Evolutionary conservation across 106 monocot genomes (phyloP), one percentile per base, ranked within the genome.

Genomic region (Phalaenopsis aphrodite): DNA sequence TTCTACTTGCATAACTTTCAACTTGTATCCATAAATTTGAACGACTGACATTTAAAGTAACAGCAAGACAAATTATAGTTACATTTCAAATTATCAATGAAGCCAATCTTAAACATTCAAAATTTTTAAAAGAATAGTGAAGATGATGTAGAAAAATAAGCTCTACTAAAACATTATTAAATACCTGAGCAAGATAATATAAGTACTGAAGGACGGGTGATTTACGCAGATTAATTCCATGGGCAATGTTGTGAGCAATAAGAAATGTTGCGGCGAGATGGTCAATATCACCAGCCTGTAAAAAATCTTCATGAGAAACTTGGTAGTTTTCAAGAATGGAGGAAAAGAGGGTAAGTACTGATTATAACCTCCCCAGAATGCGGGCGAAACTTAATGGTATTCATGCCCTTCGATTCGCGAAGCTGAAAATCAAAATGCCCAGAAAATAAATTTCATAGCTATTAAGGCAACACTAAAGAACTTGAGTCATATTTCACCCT

Each of bases 261-360:
- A 99, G 95, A 89, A 99, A 99, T 77, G 99, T 90, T 46, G 99
- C 93, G 45, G 95, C 99, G 82, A 99, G 94, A 74, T 99, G 99
- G 78, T 99, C 99, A 65, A 95, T 90, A 78, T 99, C 99, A 84
- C 99, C 99, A 84, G 94, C 85, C 99, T 99, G 71, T 37, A 75
- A 56, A 66, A 76, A 55, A 42, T 30, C 2, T 49, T 5, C 11
- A 76, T 83, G 10, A 77, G 21, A 47, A 85, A 80, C 18, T 83
- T 5, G 21, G 18, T 41, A 6, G 56, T 0, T 42, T 36, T 67
- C 49, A 49, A 47, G 23, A 73, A 14, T 3, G 24, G 16, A 78
- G 45, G 19, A 58, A 11, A 72, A 78, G 30, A 30, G 30, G 30
- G 30, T 30, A 78, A 78, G 42, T 36, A 56, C 2, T 24, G 74